Base-by-base conservation (phyloP, 2,329 filamentous ascomycete genomes). In the Coniochaeta pulveracea region DNA sequence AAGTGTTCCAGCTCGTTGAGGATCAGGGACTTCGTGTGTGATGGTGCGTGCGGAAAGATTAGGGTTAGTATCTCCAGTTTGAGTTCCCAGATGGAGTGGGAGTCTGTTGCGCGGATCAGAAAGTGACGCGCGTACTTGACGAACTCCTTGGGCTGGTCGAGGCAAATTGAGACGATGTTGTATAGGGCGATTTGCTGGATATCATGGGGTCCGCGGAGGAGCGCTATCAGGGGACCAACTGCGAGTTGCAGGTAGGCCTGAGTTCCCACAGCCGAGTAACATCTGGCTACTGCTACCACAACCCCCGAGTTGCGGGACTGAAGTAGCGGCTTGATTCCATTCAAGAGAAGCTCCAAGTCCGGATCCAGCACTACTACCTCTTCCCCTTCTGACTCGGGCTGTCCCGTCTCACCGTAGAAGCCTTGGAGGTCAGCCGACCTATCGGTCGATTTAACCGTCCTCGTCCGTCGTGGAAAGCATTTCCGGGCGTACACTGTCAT, bases 1-100 rank as follows among this genome's bases (percentile, higher is more conserved):
- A 96, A 96, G 58, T 96, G 89, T 48, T 94, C 88, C 5, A 98
- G 69, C 52, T 98, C 91, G 43, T 83, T 88, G 33, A 98, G 68
- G 28, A 96, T 85, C 6, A 98, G 68, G 36, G 82, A 83, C 55
- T 94, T 93, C 38, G 82, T 64, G 38, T 85, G 78, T 8, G 72
- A 54, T 5, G 79, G 76, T 42, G 79, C 79, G 49, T 93, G 72
- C 0, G 89, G 86, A 47, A 96, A 98, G 43, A 96, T 78, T 39
- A 98, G 67, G 0, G 91, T 89, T 35, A 96, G 64, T 4, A 94
- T 63, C 54, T 98, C 93, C 17, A 98, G 67, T 57, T 98, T 98
- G 24, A 96, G 68, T 40, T 81, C 79, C 84, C 86, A 94, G 14
- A 94, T 80, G 14, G 84, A 73, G 10, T 80, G 73, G 2, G 80